These are phyloP conservation scores for Nitzschia putrida DNA, from an alignment of 108 stramenopile species.

Conservation along the genomic window DNA sequence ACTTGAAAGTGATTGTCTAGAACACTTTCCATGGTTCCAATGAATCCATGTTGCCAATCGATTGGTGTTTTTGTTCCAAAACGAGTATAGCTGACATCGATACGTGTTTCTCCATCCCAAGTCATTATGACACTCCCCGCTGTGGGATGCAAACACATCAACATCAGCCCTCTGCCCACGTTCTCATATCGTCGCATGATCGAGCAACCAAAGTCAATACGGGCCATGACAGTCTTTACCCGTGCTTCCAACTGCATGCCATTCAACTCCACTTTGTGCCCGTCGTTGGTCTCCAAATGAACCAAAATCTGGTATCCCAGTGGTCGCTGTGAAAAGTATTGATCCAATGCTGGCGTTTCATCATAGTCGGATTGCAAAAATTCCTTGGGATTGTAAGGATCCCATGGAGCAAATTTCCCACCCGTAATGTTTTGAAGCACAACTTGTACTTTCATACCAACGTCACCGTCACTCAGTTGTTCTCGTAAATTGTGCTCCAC, in stretches of 20 bases:
- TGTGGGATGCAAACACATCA: slow-evolving; percentile 1
- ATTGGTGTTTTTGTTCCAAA: not conserved
- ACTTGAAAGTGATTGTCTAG: slow-evolving; percentile 14
- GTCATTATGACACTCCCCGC: slow-evolving; percentile 23
- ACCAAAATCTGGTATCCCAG: slow-evolving; percentile 62
- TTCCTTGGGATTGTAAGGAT: slow-evolving; percentile 16
- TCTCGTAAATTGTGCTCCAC: slow-evolving; percentile 21
- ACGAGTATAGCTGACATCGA: slow-evolving; percentile 48
- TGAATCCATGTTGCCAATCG: not conserved
- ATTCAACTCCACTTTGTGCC: not conserved
- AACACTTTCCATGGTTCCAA: not conserved
- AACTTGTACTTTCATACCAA: too few relatives aligned
- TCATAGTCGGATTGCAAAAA: slow-evolving; percentile 29
- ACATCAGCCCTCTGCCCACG: slow-evolving; percentile 18
- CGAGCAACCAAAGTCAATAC: not conserved
- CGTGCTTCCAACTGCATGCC: not conserved
- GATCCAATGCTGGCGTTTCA: slow-evolving; percentile 41
- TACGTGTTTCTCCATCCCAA: slow-evolving; percentile 46
- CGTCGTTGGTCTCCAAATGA: slow-evolving; percentile 42
- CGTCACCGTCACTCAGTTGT: too few relatives aligned
- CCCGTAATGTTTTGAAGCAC: slow-evolving; percentile 13
- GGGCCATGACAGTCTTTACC: not conserved
- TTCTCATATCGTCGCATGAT: not conserved
- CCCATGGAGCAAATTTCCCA: slow-evolving; percentile 13
- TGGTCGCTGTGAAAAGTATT: slow-evolving; percentile 66